Percentiles rank a stretch among this genome's conserved stretches.
Evolutionary conservation across 257 asterid genomes (phyloP).

Genomic region (Scutellaria barbata): DNA sequence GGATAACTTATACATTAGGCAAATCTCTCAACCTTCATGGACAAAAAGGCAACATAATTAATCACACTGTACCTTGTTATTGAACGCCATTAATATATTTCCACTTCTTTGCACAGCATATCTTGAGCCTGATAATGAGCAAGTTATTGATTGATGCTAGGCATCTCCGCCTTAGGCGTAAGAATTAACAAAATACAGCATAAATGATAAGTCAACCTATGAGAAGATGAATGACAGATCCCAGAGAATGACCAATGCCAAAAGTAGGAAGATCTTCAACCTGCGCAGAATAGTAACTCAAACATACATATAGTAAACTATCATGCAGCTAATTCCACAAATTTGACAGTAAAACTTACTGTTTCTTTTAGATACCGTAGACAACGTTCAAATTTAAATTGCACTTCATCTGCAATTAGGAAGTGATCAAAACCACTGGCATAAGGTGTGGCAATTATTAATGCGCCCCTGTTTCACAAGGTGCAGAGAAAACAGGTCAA

Average conservation of each 20-base stretch:
- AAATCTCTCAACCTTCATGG: slow-evolving; percentile 21
- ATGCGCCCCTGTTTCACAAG: slow-evolving; percentile 67
- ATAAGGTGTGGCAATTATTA: slow-evolving; percentile 94
- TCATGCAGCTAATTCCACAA: slow-evolving; percentile 27
- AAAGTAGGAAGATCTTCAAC: slow-evolving; percentile 79
- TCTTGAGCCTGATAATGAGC: slow-evolving; percentile 74
- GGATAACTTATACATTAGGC: slow-evolving; percentile 8
- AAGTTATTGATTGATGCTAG: slow-evolving; percentile 35
- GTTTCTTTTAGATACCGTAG: slow-evolving; percentile 71
- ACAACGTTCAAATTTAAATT: slow-evolving; percentile 86
- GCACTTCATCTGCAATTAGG: slow-evolving; percentile 93
- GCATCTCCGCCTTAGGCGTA: slow-evolving; percentile 18
- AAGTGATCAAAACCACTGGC: slow-evolving; percentile 96
- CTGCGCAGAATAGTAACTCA: slow-evolving; percentile 46
- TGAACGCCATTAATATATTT: slow-evolving; percentile 84
- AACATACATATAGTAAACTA: slow-evolving; percentile 24
- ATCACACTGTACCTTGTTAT: slow-evolving; percentile 67
- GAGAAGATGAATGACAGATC: slow-evolving; percentile 91
- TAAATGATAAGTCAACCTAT: slow-evolving; percentile 55
- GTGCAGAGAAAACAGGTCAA: slow-evolving; percentile 32
- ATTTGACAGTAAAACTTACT: slow-evolving; percentile 50
- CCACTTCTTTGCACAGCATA: slow-evolving; percentile 93
- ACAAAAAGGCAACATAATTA: slow-evolving; percentile 2
- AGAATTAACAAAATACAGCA: slow-evolving; percentile 16
- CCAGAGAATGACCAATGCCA: slow-evolving; percentile 93